Conservation (phyloP, 2,329 filamentous ascomycete species). For the Penicillium griseofulvum region DNA sequence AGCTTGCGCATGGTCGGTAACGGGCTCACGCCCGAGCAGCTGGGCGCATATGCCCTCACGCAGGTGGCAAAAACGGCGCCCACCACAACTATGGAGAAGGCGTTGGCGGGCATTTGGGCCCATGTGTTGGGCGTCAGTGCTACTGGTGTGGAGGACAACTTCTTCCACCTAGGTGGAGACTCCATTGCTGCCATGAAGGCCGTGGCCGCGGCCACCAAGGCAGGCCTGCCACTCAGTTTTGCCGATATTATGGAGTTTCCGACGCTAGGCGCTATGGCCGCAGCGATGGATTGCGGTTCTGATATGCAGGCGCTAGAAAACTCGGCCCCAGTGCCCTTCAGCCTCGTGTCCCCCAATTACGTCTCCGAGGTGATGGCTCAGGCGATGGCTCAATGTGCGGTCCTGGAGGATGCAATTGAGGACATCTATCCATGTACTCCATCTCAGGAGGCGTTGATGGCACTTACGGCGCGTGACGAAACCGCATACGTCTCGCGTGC, state of each 20-base stretch:
- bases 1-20: neutral
- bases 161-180: slow-evolving; percentile 2
- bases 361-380: neutral
- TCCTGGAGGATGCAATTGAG: neutral
- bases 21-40: neutral
- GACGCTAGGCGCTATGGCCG: neutral
- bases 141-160: neutral
- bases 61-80: neutral
- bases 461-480: neutral
- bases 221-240: neutral
- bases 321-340: neutral
- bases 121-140: neutral
- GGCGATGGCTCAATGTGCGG: slow-evolving; percentile 4
- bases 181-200: neutral
- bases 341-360: neutral
- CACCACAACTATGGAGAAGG: neutral
- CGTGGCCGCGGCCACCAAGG: neutral
- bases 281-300: neutral
- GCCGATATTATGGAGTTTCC: neutral
- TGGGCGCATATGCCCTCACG: neutral
- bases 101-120: neutral
- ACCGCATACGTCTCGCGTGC: neutral
- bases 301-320: neutral
- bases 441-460: slow-evolving; percentile 1
- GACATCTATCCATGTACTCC: neutral